Conservation (phyloP, 768 basidiomycete species). For the Atractiella rhizophila region DNA sequence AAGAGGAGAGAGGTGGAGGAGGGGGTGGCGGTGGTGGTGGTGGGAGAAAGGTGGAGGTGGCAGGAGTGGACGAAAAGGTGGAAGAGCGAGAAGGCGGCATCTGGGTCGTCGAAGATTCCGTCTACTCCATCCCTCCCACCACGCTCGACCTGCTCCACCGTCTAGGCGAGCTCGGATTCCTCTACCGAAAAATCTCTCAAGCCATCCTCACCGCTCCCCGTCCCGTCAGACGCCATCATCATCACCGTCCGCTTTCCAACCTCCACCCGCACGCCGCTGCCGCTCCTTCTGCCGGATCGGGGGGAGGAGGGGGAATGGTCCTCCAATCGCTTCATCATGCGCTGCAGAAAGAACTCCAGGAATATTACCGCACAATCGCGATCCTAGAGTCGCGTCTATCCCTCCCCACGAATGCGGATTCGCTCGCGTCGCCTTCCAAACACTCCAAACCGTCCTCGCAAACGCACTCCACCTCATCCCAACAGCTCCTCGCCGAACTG, state of each 20-base stretch:
- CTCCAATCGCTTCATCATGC: slow-evolving; percentile 92
- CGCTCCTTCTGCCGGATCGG: slow-evolving; percentile 1
- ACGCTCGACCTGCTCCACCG: slow-evolving; percentile 52
- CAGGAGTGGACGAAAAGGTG: slow-evolving; percentile 11
- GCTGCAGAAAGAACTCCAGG: slow-evolving; percentile 69
- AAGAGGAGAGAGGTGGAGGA: no score
- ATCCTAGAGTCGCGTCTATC: slow-evolving; percentile 74
- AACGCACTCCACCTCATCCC: slow-evolving; percentile 32
- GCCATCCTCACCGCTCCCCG: slow-evolving; percentile 13
- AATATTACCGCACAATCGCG: slow-evolving; percentile 82
- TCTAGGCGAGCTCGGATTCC: slow-evolving; percentile 75
- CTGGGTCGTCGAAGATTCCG: slow-evolving; percentile 39
- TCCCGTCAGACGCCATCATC: not conserved
- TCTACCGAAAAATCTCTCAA: slow-evolving; percentile 31
- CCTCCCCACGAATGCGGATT: slow-evolving; percentile 18
- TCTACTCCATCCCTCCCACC: slow-evolving; percentile 36
- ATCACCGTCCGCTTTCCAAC: slow-evolving; percentile 10
- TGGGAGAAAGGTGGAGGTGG: no score
- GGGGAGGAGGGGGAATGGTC: slow-evolving; percentile 43
- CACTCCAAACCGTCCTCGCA: slow-evolving; percentile 4
- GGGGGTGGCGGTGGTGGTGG: no score
- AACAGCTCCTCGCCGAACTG: no score
- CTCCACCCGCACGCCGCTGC: slow-evolving; percentile 2
- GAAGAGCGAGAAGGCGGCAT: slow-evolving; percentile 3
- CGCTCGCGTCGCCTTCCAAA: slow-evolving; percentile 3